Evolutionary conservation across 169 alveolate species (phyloP), one percentile per base, ranked within the genome.

Genomic region (Babesia ovis): DNA sequence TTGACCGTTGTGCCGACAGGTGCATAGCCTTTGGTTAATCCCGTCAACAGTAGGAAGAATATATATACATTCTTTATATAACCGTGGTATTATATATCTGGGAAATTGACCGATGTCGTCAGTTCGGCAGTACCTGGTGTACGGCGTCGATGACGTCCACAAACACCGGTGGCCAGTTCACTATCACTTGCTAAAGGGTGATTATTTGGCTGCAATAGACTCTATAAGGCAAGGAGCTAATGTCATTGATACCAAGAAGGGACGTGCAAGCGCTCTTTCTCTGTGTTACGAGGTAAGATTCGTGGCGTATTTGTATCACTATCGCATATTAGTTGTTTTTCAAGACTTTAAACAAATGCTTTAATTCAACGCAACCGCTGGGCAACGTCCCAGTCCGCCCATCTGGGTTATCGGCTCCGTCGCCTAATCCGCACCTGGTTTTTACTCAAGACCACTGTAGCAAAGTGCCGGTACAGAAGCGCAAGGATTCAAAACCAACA

Each of bases 111-210:
- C 9, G 62, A 64, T 64, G 74, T 23, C 74, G 62, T 59, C 62
- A 4, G 61, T 64, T 14, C 27, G 74, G 29, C 61, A 64, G 51
- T 64, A 64, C 61, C 74, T 64, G 14, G 39, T 64, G 39, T 64
- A 64, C 48, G 67, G 76, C 23, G 83, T 51, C 45, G 77, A 72
- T 51, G 70, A 46, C 68, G 25, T 67, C 23, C 74, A 70, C 74
- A 83, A 82, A 59, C 84, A 68, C 59, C 50, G 29, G 34, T 73
- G 83, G 68, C 84, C 89, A 34, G 48, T 87, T 23, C 91, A 87
- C 81, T 79, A 81, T 46, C 87, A 81, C 74, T 59, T 87, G 37
- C 42, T 48, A 35, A 58, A 54, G 27, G 74, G 84, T 68, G 92
- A 87, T 68, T 51, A 76, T 59, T 29, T 77, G 11, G 84, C 91